Base-by-base conservation (phyloP, 2,329 filamentous ascomycete species). In the Paradendryphiella salina region DNA sequence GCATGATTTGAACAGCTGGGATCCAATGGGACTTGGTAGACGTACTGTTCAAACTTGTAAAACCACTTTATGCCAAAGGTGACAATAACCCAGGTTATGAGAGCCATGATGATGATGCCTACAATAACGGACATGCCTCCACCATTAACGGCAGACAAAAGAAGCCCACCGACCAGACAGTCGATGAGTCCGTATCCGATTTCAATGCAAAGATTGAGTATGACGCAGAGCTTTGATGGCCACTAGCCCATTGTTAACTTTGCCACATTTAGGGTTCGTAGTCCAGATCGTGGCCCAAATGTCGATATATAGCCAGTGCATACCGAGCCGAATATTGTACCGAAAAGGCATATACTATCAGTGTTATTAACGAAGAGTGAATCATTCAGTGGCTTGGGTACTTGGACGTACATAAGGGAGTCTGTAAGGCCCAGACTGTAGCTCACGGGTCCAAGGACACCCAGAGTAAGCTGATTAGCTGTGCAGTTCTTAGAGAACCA, bases 241-340 rank as follows among this genome's bases (percentile, higher is more conserved):
- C 79, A 85, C 79, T 80, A 85, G 10, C 83, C 83, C 80, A 85
- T 85, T 4, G 79, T 75, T 60, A 83, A 86, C 15, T 83, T 77
- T 1, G 60, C 63, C 7, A 66, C 61, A 29, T 82, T 79, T 13
- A 64, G 39, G 3, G 53, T 59, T 7, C 56, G 52, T 2, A 61
- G 47, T 14, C 62, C 59, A 13, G 59, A 59, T 20, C 38, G 44
- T 3, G 62, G 62, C 4, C 62, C 60, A 32, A 62, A 64, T 3
- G 62, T 64, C 0, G 57, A 57, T 28, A 65, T 65, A 31, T 65
- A 65, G 3, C 57, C 60, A 0, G 61, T 61, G 33, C 56, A 64
- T 4, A 63, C 33, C 3, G 57, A 60, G 11, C 61, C 63, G 18
- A 63, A 61, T 9, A 63, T 54, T 2, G 58, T 62, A 9, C 60